Percentiles rank a stretch among this genome's conserved stretches.
phyloP scores from a whole-genome alignment of 2,329 filamentous ascomycete genomes.

The Penicillium italicum region DNA sequence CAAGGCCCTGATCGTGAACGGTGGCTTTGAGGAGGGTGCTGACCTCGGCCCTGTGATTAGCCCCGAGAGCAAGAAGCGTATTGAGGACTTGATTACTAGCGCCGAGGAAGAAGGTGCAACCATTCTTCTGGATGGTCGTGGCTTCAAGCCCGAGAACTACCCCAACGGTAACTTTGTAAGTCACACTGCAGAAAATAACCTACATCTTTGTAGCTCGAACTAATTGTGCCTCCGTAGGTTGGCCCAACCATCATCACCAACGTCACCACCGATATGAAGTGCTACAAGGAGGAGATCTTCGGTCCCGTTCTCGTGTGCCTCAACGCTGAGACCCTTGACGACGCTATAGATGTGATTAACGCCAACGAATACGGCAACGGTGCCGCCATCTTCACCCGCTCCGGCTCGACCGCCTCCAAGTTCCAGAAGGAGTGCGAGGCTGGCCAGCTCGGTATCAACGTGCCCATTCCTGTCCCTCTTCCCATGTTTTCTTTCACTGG shows the following conservation, averaged over 20 bases:
- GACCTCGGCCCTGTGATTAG: conserved; percentile 64
- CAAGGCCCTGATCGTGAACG: conserved; percentile 58
- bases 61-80: conserved; percentile 60
- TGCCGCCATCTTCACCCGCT: conserved; percentile 62
- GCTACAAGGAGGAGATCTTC: conserved; percentile 66
- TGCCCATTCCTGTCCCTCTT: conserved; percentile 60
- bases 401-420: conserved; percentile 56
- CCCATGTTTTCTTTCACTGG: conserved; percentile 64
- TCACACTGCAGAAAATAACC: neutral
- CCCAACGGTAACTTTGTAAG: conserved; percentile 64
- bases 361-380: conserved; percentile 66
- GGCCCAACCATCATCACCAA: conserved; percentile 64
- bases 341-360: conserved; percentile 63
- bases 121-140: conserved; percentile 60
- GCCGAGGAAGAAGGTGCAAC: conserved; percentile 63
- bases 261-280: conserved; percentile 63
- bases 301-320: conserved; percentile 63
- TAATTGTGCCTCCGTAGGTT: conserved; percentile 40
- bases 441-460: conserved; percentile 65
- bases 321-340: conserved; percentile 57
- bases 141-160: conserved; percentile 60
- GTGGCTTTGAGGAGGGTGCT: conserved; percentile 60
- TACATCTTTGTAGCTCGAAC: neutral
- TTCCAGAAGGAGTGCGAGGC: conserved; percentile 66
- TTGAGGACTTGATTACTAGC: conserved; percentile 58